Percentiles rank a stretch among this genome's conserved stretches.
Conservation (phyloP, 2,329 filamentous ascomycete genomes). For the Neocucurbitaria cava region DNA sequence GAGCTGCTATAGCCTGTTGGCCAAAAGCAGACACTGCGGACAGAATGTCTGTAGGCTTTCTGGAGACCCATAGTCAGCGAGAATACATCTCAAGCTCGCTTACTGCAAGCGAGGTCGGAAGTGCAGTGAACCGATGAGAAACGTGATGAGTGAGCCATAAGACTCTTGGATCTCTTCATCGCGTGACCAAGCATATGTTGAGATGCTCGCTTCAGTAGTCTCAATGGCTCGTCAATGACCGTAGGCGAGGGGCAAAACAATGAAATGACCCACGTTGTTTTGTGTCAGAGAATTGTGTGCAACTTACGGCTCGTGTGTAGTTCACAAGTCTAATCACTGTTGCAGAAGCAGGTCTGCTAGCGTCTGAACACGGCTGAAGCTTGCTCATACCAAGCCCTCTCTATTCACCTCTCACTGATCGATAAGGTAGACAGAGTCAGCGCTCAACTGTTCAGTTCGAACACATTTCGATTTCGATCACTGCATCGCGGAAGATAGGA, state of each 20-base stretch:
- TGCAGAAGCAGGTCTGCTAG: background rate
- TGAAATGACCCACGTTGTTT: background rate
- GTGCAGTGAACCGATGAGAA: background rate
- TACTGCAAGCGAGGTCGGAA: conserved; percentile 1
- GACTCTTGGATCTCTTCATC: background rate
- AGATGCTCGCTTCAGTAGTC: background rate
- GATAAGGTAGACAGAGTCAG: background rate
- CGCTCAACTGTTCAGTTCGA: background rate
- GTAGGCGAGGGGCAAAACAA: background rate
- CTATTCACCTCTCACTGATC: background rate
- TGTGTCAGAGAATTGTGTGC: background rate
- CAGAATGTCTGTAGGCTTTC: conserved; percentile 3
- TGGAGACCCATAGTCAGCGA: background rate
- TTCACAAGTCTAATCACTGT: background rate
- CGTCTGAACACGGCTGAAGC: background rate
- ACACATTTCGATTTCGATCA: background rate
- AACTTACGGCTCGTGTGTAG: background rate
- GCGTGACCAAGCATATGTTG: background rate
- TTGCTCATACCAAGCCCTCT: background rate
- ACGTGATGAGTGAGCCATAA: background rate
- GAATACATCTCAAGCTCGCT: background rate
- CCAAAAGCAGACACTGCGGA: background rate
- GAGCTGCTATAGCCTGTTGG: conserved; percentile 20
- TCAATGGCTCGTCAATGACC: background rate
- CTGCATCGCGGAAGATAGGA: background rate